Base-by-base conservation (phyloP, 1,284 basidiomycete species). In the Cystobasidiaceae sp. region DNA sequence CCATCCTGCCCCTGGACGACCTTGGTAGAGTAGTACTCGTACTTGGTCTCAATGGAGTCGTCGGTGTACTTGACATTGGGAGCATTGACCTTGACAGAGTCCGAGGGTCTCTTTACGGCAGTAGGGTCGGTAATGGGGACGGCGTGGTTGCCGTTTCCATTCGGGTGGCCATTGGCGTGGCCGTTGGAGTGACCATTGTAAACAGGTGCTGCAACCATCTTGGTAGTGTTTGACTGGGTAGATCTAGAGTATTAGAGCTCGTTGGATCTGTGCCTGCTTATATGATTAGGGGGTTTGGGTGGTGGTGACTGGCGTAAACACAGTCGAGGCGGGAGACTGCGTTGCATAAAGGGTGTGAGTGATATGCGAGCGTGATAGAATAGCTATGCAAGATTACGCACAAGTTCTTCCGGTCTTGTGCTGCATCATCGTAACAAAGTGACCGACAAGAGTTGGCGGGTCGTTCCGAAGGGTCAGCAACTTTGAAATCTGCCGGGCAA, bases 11-110 rank as follows among this genome's bases (percentile, higher is more conserved):
- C 80, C 69, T 86, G 77, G 56, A 83, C 81, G n/a, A 92, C 90
- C 69, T 84, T 80, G 27, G 89, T 87, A 74, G 87, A 87, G 69
- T 90, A 88, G 80, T 93, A 90, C 74, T 82, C 79, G 80, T 86
- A 94, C 78, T 85, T 88, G 75, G 92, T 81, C 67, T 85, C 87
- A 80, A 96, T 93, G 76, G 84, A 81, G 63, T 88, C 86, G 74
- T 87, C 85, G 52, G 86, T 83, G 81, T 93, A 96, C 50, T 80
- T 77, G 25, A 90, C 90, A 75, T 86, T 85, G 73, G 88, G 86
- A 61, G 87, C 87, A 77, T 91, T 86, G 73, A 96, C 90, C 71
- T 85, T 84, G 80, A 97, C 85, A 49, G 86, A 82, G 73, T 87
- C 81, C 67, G 85, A 82, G 69, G 86, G 65, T 45, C 73, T 85